phyloP scores from a whole-genome alignment of 129 eudicot genomes.

The Artemisia tridentata region DNA sequence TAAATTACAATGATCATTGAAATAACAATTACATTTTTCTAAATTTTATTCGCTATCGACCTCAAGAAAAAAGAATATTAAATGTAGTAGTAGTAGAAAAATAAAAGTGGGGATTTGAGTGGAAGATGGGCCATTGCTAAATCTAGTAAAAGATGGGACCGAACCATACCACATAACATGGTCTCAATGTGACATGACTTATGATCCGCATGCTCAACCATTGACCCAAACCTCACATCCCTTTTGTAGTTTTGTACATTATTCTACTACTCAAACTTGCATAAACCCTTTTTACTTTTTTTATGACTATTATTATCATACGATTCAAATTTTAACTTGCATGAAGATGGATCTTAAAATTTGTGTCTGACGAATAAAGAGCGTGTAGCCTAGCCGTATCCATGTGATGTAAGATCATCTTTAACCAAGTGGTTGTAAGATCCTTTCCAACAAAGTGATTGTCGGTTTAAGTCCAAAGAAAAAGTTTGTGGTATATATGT shows the following conservation, averaged over 20 bases:
- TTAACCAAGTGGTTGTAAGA: too few relatives aligned
- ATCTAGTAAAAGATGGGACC: constrained; percentile 33
- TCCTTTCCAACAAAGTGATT: too few relatives aligned
- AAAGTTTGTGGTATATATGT: too few relatives aligned
- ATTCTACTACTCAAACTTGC: constrained; percentile 2
- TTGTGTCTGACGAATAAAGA: too few relatives aligned
- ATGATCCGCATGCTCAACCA: constrained; percentile 34
- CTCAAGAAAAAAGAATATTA: not conserved
- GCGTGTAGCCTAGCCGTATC: too few relatives aligned
- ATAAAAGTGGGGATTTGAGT: constrained; percentile 19
- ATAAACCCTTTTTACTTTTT: not conserved
- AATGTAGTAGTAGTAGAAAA: constrained; percentile 10
- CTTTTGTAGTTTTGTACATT: not conserved
- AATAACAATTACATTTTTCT: too few relatives aligned
- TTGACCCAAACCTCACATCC: constrained; percentile 6
- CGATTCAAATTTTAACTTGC: not conserved
- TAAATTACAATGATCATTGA: too few relatives aligned
- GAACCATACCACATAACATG: constrained; percentile 25
- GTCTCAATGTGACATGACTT: constrained; percentile 29
- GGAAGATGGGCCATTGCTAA: constrained; percentile 27
- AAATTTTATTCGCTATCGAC: too few relatives aligned
- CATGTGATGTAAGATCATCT: too few relatives aligned
- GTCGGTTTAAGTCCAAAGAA: too few relatives aligned
- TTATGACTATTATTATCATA: not conserved
- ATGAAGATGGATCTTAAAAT: not conserved